Evolutionary conservation across 176 grass and related monocot genomes (phyloP), one percentile per base, ranked within the genome.

Genomic region (Aegilops speltoides): DNA sequence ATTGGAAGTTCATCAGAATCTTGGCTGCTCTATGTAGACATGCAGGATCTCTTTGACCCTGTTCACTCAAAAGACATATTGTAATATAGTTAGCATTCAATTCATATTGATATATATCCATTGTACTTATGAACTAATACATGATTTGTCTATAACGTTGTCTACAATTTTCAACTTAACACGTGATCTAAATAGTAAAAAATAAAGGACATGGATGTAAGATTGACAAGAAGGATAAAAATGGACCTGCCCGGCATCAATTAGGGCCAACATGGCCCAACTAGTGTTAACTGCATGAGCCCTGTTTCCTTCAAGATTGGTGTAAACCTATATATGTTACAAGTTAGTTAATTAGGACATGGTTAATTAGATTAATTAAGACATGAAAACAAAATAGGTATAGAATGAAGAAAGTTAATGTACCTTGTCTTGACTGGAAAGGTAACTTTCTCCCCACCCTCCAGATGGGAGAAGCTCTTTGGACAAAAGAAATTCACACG

Each of bases 271-370:
- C 91, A 96, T 89, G 33, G 90, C 96, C 93, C 96, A 98, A 72
- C 88, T 79, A 52, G 96, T 98, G 63, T 94, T 98, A 73, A 96
- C 93, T 54, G 93, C 96, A 88, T 98, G 96, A 88, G 84, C 29
- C 43, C 76, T 74, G 24, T 85, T 86, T 1, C 93, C 93, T 88
- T 95, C 73, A 43, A 98, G 90, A 88, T 98, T 91, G 59, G 93
- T 94, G 83, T 93, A 98, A 79, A 96, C 96, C 96, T 98, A 72
- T 72, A 1, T 41, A 45, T 45, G 40, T 45, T 45, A 2, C 68
- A 40, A 23, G 20, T 41, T 72, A 12, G 11, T 45, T 7, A 72
- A 23, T 23, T 72, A n/a, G n/a, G 36, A 1, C 19, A 71, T 33
- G 37, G 19, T 40, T 71, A 22, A 71, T 38, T 38, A 40, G 19